Evolutionary conservation across 192 early-diverging fungal genomes (phyloP).

Genomic region (Dimargaris cristalligena): DNA sequence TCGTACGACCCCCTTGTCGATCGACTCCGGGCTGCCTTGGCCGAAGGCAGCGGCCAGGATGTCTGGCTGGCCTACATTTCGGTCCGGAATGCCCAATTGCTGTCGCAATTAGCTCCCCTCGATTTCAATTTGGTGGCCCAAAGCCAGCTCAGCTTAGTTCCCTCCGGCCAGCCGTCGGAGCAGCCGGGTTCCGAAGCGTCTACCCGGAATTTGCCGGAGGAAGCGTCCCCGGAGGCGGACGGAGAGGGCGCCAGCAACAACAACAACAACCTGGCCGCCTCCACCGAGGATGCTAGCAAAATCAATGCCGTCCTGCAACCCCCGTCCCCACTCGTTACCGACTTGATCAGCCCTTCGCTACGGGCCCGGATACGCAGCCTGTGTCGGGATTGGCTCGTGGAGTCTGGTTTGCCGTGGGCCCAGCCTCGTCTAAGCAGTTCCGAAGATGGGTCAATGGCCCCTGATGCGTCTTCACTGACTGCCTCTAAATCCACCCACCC

Average conservation of each 20-base stretch:
- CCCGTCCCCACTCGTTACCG: background rate
- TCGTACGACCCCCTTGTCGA: background rate
- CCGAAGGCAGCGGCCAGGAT: background rate
- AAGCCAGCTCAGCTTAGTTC: background rate
- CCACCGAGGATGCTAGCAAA: background rate
- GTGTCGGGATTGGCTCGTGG: slow-evolving; percentile 1
- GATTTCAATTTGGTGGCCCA: background rate
- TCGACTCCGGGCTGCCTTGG: background rate
- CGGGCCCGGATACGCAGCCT: background rate
- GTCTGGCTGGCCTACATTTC: slow-evolving; percentile 4
- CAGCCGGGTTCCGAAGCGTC: background rate
- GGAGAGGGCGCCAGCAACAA: background rate
- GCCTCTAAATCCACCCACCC: background rate
- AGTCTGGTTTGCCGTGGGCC: background rate
- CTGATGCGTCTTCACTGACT: background rate
- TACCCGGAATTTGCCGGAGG: background rate
- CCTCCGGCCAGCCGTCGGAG: background rate
- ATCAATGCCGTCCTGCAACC: background rate
- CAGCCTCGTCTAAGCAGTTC: background rate
- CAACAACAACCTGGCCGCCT: background rate
- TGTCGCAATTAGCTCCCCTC: background rate
- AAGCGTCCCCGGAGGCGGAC: background rate
- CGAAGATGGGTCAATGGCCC: background rate
- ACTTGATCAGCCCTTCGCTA: background rate
- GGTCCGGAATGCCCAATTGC: background rate